phyloP scores from a whole-genome alignment of 768 basidiomycete genomes.

The Termitomyces sp. region DNA sequence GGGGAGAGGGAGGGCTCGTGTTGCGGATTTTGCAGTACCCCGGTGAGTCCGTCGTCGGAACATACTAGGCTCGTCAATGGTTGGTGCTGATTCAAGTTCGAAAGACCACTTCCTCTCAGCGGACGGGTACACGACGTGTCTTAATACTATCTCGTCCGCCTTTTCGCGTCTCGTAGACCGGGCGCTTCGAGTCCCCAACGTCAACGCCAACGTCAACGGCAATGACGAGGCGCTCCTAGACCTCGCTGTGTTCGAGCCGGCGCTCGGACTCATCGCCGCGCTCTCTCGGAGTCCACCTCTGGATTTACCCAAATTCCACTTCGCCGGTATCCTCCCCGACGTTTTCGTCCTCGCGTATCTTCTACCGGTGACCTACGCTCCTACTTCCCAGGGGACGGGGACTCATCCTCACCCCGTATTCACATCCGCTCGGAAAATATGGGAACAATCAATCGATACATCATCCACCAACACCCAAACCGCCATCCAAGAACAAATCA shows the following conservation, averaged over 20 bases:
- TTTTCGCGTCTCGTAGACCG: conserved; percentile 35
- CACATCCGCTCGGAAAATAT: conserved; percentile 30
- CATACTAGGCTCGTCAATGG: no score
- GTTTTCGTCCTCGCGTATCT: conserved; percentile 51
- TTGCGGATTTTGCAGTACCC: conserved; percentile 38
- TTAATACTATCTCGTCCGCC: conserved; percentile 31
- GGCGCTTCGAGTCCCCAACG: conserved; percentile 30
- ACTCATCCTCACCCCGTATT: conserved; percentile 23
- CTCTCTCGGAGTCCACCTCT: conserved; percentile 23
- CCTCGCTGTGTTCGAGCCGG: conserved; percentile 23
- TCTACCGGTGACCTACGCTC: conserved; percentile 35
- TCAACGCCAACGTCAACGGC: no score
- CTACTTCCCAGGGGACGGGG: no score
- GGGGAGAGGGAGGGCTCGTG: conserved; percentile 30
- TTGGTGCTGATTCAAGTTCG: not conserved
- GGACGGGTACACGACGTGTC: conserved; percentile 30
- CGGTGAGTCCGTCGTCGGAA: conserved; percentile 34
- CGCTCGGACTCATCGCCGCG: conserved; percentile 33
- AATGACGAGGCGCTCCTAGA: conserved; percentile 24
- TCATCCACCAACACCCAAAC: conserved; percentile 22
- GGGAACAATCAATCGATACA: conserved; percentile 31
- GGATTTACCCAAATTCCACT: conserved; percentile 9
- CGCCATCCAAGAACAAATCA: conserved; percentile 34
- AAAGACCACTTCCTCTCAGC: conserved; percentile 36
- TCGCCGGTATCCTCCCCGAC: conserved; percentile 35